Evolutionary conservation across 345 rosid species (phyloP).

Genomic region (Citrus australasica): DNA sequence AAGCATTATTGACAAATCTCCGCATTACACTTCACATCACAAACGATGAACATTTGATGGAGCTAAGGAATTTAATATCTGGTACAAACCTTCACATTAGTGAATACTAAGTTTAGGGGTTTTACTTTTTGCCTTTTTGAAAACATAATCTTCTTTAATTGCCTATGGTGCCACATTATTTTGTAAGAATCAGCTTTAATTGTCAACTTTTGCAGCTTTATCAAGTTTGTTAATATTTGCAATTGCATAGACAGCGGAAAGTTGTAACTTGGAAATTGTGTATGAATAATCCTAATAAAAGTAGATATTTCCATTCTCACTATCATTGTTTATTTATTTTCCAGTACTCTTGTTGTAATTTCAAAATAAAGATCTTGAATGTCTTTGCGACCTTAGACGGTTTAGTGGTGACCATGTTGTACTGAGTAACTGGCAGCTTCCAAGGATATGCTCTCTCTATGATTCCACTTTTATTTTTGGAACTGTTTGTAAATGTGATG

Average conservation of each 20-base stretch:
- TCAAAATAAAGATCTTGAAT: constrained; percentile 14
- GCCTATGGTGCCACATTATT: constrained; percentile 22
- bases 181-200: constrained; percentile 28
- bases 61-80: constrained; percentile 69
- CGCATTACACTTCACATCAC: constrained; percentile 69
- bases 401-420: neutral
- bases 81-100: constrained; percentile 42
- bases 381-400: constrained; percentile 11
- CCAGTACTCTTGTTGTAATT: constrained; percentile 5
- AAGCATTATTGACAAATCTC: constrained; percentile 80
- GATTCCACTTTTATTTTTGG: neutral
- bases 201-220: constrained; percentile 26
- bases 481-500: neutral
- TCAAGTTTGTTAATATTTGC: constrained; percentile 20
- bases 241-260: constrained; percentile 20
- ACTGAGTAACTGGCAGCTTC: neutral
- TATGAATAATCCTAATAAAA: constrained; percentile 22
- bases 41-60: constrained; percentile 79
- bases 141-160: constrained; percentile 27
- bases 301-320: constrained; percentile 6
- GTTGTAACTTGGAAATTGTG: constrained; percentile 21
- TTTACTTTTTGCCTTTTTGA: constrained; percentile 18
- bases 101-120: constrained; percentile 23
- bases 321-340: constrained; percentile 7
- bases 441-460: neutral